phyloP scores from a whole-genome alignment of 1,139 yeast genomes.

The Pichia sp. region DNA sequence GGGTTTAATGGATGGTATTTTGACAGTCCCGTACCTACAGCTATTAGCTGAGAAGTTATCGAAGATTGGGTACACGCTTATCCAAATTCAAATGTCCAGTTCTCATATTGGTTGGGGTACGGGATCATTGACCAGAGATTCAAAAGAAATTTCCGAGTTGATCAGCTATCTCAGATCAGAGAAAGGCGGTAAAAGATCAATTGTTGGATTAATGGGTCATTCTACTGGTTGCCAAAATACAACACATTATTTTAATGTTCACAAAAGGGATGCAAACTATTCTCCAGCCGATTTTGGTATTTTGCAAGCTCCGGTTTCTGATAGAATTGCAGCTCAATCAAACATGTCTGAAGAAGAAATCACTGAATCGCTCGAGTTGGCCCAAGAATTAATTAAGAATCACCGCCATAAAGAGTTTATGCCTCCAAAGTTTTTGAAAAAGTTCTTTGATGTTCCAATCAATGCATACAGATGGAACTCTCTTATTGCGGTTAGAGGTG shows the following conservation, averaged over 20 bases:
- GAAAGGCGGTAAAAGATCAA: conserved; percentile 35
- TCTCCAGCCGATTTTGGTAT: conserved; percentile 44
- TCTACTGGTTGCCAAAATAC: conserved; percentile 77
- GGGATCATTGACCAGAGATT: conserved; percentile 55
- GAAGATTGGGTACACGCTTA: conserved; percentile 46
- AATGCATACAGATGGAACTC: conserved; percentile 69
- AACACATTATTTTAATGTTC: conserved; percentile 49
- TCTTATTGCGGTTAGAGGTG: conserved; percentile 50
- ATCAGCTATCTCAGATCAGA: conserved; percentile 44
- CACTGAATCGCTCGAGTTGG: conserved; percentile 29
- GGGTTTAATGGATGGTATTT: conserved; percentile 70
- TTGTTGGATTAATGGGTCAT: conserved; percentile 66
- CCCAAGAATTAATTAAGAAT: conserved; percentile 32
- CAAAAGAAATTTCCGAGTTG: conserved; percentile 45
- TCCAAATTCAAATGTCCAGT: conserved; percentile 55
- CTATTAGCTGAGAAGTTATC: conserved; percentile 38
- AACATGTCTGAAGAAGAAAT: conserved; percentile 15
- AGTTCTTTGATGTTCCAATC: conserved; percentile 45
- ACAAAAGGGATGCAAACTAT: conserved; percentile 24
- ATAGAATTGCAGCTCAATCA: conserved; percentile 41
- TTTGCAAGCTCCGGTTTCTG: conserved; percentile 71
- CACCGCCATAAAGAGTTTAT: conserved; percentile 43
- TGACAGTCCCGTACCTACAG: conserved; percentile 64
- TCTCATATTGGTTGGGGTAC: conserved; percentile 74
- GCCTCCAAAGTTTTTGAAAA: conserved; percentile 39